phyloP scores from a whole-genome alignment of 768 basidiomycete species.

The Podaxis mareebaensis region DNA sequence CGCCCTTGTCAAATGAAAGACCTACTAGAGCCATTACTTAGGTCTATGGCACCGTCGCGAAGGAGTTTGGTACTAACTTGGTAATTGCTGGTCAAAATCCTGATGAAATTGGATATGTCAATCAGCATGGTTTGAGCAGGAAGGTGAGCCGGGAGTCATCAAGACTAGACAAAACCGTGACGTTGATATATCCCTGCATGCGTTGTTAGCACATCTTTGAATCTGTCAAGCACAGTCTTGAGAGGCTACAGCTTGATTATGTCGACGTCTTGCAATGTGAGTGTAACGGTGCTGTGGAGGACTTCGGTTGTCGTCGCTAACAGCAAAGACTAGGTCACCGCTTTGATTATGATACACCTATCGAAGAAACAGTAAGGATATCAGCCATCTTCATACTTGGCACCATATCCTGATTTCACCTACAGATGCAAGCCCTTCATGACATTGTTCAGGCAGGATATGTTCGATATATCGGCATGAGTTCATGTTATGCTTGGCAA shows the following conservation, averaged over 20 bases:
- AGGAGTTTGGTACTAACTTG: slow-evolving; percentile 6
- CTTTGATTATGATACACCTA: slow-evolving; percentile 58
- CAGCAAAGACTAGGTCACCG: slow-evolving; percentile 41
- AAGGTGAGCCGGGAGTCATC: slow-evolving; percentile 27
- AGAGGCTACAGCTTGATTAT: slow-evolving; percentile 73
- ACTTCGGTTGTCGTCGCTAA: not conserved
- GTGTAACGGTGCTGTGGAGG: slow-evolving; percentile 8
- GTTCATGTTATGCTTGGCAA: slow-evolving; percentile 55
- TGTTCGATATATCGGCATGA: slow-evolving; percentile 62
- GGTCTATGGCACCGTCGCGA: not conserved
- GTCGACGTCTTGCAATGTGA: slow-evolving; percentile 74
- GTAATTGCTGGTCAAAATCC: slow-evolving; percentile 17
- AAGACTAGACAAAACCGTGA: not conserved
- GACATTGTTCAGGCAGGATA: slow-evolving; percentile 66
- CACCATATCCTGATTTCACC: not conserved
- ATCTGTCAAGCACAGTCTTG: slow-evolving; percentile 57
- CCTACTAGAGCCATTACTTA: not conserved
- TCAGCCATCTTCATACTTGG: not conserved
- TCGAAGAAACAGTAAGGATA: slow-evolving; percentile 51
- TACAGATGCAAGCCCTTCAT: slow-evolving; percentile 65
- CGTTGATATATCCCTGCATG: not conserved
- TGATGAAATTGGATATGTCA: slow-evolving; percentile 47
- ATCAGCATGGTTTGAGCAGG: slow-evolving; percentile 47
- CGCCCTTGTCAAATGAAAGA: not conserved
- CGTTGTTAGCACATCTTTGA: slow-evolving; percentile 64